Evolutionary conservation across 345 rosid genomes (phyloP), one percentile per base, ranked within the genome.

Genomic region (Rhizophora apiculata): DNA sequence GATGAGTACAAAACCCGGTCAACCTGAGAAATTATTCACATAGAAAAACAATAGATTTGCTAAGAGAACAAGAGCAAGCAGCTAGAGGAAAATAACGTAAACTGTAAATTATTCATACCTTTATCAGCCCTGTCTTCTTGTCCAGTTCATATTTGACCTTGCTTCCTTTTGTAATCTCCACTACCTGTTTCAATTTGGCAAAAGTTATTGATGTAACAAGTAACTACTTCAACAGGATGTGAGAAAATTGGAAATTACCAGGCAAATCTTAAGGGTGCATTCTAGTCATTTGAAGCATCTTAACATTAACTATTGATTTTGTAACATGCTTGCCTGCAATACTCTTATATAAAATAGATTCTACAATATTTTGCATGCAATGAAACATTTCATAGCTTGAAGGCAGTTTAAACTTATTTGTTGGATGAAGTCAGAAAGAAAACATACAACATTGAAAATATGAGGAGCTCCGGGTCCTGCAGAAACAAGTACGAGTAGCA

Each of bases 71-170:
- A 74, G 22, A 19, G 19, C 51, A 4, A 15, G 65, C 64, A 59
- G 22, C 24, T 60, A n/a, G 21, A 36, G 48, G 37, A 39, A 62
- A 62, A 49, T 22, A 67, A 60, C 22, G 15, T 31, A 9, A 37
- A 59, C 63, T 4, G 2, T 6, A 9, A 53, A 52, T 3, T 34
- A 48, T 57, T 19, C 26, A 49, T 73, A 93, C 98, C 92, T 94
- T 91, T 43, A 94, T 94, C 62, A 94, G 78, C 65, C 98, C 97
- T 0, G 96, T 91, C 83, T 88, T 94, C 85, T 94, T 94, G 85
- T 94, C 98, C 19, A 94, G 89, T 77, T 94, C 98, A 78, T 94
- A 91, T 82, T 94, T 94, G 68, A 94, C 98, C 86, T 94, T 94
- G 64, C 96, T 91, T 78, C 98, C 97, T 61, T 94, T 94, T 46